Evolutionary conservation across 768 basidiomycete species (phyloP).

Genomic region (Panaeolus papilionaceus): DNA sequence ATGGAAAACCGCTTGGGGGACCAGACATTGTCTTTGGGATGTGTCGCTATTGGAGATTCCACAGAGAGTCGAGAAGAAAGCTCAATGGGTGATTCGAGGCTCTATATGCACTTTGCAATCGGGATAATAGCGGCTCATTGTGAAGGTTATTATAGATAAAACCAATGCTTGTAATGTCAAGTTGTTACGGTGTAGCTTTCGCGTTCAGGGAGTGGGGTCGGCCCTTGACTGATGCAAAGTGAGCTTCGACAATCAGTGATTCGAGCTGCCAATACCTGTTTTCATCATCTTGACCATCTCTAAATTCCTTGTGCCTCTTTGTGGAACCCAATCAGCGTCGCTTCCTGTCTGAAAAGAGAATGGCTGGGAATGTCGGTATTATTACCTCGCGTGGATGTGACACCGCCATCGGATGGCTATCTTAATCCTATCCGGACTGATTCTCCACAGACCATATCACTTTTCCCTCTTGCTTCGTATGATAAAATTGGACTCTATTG

Average conservation of each 20-base stretch:
- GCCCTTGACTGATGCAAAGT: background rate
- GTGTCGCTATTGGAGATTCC: background rate
- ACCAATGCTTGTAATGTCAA: background rate
- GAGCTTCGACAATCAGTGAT: constrained; percentile 13
- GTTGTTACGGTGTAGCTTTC: background rate
- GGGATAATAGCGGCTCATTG: constrained; percentile 3
- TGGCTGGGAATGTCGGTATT: background rate
- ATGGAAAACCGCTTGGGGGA: background rate
- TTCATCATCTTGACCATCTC: background rate
- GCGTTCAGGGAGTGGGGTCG: background rate
- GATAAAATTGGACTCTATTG: background rate
- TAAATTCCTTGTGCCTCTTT: background rate
- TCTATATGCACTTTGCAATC: background rate
- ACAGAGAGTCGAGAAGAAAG: background rate
- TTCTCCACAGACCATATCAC: background rate
- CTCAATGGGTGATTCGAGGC: background rate
- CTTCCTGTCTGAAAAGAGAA: background rate
- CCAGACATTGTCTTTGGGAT: background rate
- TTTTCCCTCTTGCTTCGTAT: background rate
- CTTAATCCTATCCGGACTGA: background rate
- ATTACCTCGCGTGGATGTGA: background rate
- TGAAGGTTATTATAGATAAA: background rate
- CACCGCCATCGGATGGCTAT: constrained; percentile 1
- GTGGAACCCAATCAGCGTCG: background rate
- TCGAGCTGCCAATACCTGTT: background rate